Conservation (phyloP, 352 stramenopile species). For the Phytophthora hibernalis region DNA sequence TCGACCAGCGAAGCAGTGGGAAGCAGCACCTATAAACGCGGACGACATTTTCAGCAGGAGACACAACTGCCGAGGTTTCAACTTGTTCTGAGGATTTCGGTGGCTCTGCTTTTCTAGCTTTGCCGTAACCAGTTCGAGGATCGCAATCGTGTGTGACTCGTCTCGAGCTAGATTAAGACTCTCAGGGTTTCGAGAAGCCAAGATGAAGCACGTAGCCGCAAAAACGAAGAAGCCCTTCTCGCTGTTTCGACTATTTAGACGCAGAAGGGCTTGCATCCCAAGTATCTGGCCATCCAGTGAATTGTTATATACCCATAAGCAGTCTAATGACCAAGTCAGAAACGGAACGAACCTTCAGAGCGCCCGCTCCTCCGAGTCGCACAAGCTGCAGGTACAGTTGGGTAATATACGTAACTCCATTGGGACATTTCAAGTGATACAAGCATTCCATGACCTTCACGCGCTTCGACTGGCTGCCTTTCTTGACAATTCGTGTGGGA, state of each 20-base stretch:
- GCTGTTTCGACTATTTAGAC: slow-evolving; percentile 13
- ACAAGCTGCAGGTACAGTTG: slow-evolving; percentile 48
- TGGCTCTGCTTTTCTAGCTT: slow-evolving; percentile 33
- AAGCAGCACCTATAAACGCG: slow-evolving; percentile 28
- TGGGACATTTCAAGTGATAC: slow-evolving; percentile 37
- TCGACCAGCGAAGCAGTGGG: slow-evolving; percentile 11
- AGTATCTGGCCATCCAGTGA: slow-evolving; percentile 26
- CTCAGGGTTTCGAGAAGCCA: slow-evolving; percentile 30
- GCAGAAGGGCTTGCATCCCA: slow-evolving; percentile 31
- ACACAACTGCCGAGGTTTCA: slow-evolving; percentile 36
- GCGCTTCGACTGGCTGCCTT: slow-evolving; percentile 28
- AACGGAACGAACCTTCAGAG: slow-evolving; percentile 49
- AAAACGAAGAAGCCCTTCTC: slow-evolving; percentile 47
- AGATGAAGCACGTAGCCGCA: slow-evolving; percentile 53
- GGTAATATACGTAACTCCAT: slow-evolving; percentile 30
- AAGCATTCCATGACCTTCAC: slow-evolving; percentile 46
- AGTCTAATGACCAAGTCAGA: neutral
- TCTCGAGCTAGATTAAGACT: slow-evolving; percentile 16
- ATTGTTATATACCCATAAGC: slow-evolving; percentile 12
- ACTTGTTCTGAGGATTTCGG: slow-evolving; percentile 21
- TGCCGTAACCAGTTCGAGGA: slow-evolving; percentile 31
- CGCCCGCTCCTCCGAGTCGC: slow-evolving; percentile 41
- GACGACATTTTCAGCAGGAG: slow-evolving; percentile 45
- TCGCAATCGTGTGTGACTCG: slow-evolving; percentile 14
- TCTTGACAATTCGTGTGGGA: slow-evolving; percentile 24